Percentiles rank a stretch among this genome's conserved stretches.
These are phyloP conservation scores for Vigna mungo DNA, from an alignment of 306 rosid genomes.

Conservation along the genomic window DNA sequence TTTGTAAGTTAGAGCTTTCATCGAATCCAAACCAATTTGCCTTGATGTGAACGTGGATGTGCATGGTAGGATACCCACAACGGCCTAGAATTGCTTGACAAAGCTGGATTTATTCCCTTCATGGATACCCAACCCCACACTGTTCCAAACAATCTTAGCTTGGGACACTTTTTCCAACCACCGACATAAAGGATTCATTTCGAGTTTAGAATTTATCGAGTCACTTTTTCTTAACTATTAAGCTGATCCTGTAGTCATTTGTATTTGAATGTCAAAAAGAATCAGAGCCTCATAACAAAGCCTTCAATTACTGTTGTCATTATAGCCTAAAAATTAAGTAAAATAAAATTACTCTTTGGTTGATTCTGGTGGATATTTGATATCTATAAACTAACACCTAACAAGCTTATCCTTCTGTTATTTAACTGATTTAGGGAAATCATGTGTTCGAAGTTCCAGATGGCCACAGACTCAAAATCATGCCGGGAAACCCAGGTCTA, in stretches of 20 bases:
- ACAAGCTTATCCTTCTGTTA: conserved; percentile 40
- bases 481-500: conserved; percentile 69
- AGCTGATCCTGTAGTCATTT: conserved; percentile 20
- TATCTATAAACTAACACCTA: conserved; percentile 27
- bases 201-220: conserved; percentile 18
- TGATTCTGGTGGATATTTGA: conserved; percentile 25
- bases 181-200: conserved; percentile 1
- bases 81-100: not conserved
- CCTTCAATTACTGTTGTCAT: not conserved
- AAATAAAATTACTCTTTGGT: conserved; percentile 1
- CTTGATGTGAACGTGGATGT: conserved; percentile 35
- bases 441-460: conserved; percentile 89
- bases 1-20: not conserved
- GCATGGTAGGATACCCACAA: conserved; percentile 37
- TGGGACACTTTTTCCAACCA: not conserved
- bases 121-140: not conserved
- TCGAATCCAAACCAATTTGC: conserved; percentile 15
- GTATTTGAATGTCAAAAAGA: conserved; percentile 31
- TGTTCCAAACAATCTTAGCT: conserved; percentile 14
- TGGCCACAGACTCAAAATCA: conserved; percentile 76
- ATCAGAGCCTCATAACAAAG: conserved; percentile 6
- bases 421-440: conserved; percentile 69
- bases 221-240: conserved; percentile 21
- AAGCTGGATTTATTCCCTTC: conserved; percentile 1
- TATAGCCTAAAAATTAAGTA: conserved; percentile 6